Percentiles rank a stretch among this genome's conserved stretches.
Conservation (phyloP, 768 basidiomycete species). For the Leccinum broughii region DNA sequence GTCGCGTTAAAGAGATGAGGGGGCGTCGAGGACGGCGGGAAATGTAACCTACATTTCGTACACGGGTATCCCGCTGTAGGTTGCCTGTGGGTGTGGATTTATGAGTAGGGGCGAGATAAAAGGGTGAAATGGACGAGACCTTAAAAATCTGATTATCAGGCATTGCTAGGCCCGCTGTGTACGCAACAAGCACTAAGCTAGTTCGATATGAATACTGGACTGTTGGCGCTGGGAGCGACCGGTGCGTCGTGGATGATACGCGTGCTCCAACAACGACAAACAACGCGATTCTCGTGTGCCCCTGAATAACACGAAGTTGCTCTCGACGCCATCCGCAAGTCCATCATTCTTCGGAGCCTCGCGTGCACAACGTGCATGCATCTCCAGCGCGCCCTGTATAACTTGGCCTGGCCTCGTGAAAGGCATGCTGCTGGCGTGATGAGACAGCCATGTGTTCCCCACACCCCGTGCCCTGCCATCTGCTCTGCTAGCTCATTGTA, state of each 20-base stretch:
- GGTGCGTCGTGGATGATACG: slow-evolving; percentile 24
- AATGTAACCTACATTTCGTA: slow-evolving; percentile 76
- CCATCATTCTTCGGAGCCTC: slow-evolving; percentile 5
- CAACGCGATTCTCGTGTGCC: slow-evolving; percentile 33
- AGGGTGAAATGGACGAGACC: slow-evolving; percentile 38
- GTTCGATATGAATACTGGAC: neutral
- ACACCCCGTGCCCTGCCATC: slow-evolving; percentile 18
- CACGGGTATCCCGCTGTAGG: slow-evolving; percentile 90
- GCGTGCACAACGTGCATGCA: neutral
- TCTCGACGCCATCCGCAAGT: neutral
- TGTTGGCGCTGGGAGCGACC: slow-evolving; percentile 22
- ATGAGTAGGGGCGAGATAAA: slow-evolving; percentile 4
- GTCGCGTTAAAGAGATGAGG: slow-evolving; percentile 40
- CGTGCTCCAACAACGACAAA: slow-evolving; percentile 44
- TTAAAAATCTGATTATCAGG: slow-evolving; percentile 89
- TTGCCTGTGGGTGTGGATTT: slow-evolving; percentile 54
- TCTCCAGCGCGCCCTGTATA: slow-evolving; percentile 5
- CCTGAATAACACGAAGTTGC: slow-evolving; percentile 10
- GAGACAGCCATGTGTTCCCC: slow-evolving; percentile 14
- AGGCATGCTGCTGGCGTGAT: slow-evolving; percentile 13
- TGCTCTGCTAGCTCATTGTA: neutral
- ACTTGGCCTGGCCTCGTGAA: slow-evolving; percentile 19
- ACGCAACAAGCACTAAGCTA: slow-evolving; percentile 10
- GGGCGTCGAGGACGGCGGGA: slow-evolving; percentile 37
- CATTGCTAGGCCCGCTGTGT: slow-evolving; percentile 45